A percentile compares a stretch with the other conserved stretches of the same genome.
These are phyloP conservation scores for Polychaeton citri DNA, from an alignment of 2,329 filamentous ascomycete species.

Conservation along the genomic window DNA sequence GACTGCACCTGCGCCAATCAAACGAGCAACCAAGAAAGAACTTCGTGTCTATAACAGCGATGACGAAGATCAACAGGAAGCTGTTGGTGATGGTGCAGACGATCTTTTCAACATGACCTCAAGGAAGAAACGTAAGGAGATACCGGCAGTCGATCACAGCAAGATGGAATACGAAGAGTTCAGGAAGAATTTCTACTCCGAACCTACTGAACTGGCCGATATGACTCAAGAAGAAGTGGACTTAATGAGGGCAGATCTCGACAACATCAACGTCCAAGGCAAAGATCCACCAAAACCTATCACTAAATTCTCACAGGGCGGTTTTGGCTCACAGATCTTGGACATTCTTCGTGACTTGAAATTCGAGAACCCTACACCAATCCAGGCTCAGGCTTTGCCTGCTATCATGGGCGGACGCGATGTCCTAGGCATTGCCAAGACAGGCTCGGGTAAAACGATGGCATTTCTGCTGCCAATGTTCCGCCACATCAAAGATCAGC, in stretches of 20 bases:
- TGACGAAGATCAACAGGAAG: conserved; percentile 52
- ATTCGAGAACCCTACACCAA: conserved; percentile 81
- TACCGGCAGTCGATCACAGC: conserved; percentile 73
- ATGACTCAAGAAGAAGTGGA: conserved; percentile 77
- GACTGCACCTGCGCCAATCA: conserved; percentile 16
- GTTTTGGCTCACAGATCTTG: conserved; percentile 71
- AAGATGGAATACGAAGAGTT: conserved; percentile 79
- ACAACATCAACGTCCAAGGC: conserved; percentile 88
- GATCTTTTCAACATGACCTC: conserved; percentile 44
- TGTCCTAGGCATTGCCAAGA: conserved; percentile 93
- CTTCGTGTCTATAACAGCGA: conserved; percentile 83
- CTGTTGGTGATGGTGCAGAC: conserved; percentile 50
- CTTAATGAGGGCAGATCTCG: conserved; percentile 71
- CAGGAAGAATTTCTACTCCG: conserved; percentile 88
- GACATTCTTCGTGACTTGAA: conserved; percentile 72
- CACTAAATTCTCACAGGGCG: conserved; percentile 92
- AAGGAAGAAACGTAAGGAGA: conserved; percentile 80
- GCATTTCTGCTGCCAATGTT: conserved; percentile 96
- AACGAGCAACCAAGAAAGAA: conserved; percentile 45
- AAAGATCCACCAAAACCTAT: conserved; percentile 85
- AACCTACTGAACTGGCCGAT: conserved; percentile 68
- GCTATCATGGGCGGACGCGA: conserved; percentile 93
- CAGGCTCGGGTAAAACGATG: conserved; percentile 92
- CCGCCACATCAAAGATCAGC: conserved; percentile 90
- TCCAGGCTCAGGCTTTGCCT: conserved; percentile 89